Evolutionary conservation across 441 rosid species (phyloP).

Genomic region (Breynia disticha): DNA sequence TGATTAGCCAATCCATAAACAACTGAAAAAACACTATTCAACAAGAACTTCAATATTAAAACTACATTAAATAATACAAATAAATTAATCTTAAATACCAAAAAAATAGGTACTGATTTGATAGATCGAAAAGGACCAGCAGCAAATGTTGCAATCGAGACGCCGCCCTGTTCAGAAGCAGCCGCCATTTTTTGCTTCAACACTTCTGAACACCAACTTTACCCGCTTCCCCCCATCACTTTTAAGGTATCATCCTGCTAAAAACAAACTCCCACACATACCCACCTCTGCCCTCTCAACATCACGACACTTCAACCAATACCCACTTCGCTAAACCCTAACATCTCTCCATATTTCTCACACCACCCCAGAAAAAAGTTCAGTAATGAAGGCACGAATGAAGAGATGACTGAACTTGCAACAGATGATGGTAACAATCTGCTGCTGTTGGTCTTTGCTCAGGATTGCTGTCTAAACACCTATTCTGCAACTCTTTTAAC

Average conservation of each 20-base stretch:
- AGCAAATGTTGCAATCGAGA: conserved; percentile 3
- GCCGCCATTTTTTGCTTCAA: conserved; percentile 17
- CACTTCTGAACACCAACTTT: background rate
- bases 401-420: conserved; percentile 73
- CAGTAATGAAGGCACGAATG: too few relatives aligned
- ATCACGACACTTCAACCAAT: background rate
- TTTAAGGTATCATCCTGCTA: conserved; percentile 16
- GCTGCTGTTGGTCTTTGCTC: conserved; percentile 92
- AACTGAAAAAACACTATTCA: too few relatives aligned
- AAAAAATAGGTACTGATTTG: conserved; percentile 10
- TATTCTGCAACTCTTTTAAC: conserved; percentile 68
- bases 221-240: conserved; percentile 6
- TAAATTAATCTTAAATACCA: background rate
- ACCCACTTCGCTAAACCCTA: background rate
- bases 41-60: background rate
- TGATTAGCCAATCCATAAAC: too few relatives aligned
- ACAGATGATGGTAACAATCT: conserved; percentile 85
- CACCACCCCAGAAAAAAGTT: conserved; percentile 33
- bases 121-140: conserved; percentile 9
- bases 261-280: background rate
- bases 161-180: conserved; percentile 16
- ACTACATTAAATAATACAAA: background rate
- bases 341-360: background rate
- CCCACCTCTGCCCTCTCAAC: background rate
- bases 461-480: conserved; percentile 81